phyloP scores from a whole-genome alignment of 805 yeast genomes.

The Jamesozyma lodderae region DNA sequence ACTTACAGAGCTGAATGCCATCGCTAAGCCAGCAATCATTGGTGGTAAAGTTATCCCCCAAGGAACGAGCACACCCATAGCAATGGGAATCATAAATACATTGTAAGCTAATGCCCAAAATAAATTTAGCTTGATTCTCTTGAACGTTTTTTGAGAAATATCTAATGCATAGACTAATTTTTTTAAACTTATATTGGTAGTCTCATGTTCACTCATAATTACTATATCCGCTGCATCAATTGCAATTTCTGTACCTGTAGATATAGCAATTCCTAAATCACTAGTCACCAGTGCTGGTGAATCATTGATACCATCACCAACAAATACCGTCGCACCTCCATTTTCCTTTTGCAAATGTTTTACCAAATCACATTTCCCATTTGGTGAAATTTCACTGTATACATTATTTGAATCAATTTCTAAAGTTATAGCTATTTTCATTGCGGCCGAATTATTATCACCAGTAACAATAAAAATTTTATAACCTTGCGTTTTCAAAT shows the following conservation, averaged over 20 bases:
- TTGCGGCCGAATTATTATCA: constrained; percentile 59
- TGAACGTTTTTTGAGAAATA: constrained; percentile 61
- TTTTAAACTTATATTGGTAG: constrained; percentile 25
- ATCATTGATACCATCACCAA: constrained; percentile 97
- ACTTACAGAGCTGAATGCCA: constrained; percentile 88
- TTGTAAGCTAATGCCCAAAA: constrained; percentile 84
- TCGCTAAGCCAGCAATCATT: constrained; percentile 79
- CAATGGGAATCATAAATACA: constrained; percentile 78
- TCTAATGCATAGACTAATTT: constrained; percentile 57
- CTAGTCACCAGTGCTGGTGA: constrained; percentile 91
- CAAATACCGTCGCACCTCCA: constrained; percentile 58
- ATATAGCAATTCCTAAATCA: constrained; percentile 82
- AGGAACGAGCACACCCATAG: constrained; percentile 85
- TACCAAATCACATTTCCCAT: constrained; percentile 64
- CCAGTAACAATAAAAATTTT: constrained; percentile 86
- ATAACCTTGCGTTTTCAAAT: constrained; percentile 44
- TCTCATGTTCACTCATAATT: constrained; percentile 39
- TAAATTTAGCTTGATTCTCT: constrained; percentile 70
- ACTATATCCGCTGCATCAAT: constrained; percentile 95
- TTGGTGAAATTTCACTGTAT: constrained; percentile 69
- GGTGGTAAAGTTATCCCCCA: constrained; percentile 74
- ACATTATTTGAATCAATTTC: constrained; percentile 59
- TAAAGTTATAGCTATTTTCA: constrained; percentile 51
- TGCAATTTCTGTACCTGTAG: constrained; percentile 92
- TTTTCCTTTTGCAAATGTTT: constrained; percentile 39